Evolutionary conservation across 495 filamentous ascomycete species (phyloP).

Genomic region (Tirmania nivea): DNA sequence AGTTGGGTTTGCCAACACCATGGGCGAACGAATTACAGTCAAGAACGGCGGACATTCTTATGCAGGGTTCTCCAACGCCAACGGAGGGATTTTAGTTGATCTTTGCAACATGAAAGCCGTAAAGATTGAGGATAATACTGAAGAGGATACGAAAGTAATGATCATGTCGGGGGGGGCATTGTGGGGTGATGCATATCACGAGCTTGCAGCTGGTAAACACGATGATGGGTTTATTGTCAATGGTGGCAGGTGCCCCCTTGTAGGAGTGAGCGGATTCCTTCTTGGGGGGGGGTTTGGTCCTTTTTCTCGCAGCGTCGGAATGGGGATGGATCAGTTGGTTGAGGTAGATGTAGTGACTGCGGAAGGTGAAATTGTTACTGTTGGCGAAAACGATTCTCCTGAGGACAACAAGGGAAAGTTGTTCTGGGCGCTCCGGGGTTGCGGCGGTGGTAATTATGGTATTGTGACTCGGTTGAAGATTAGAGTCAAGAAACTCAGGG

Average conservation of each 20-base stretch:
- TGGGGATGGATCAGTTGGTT: slow-evolving; percentile 18
- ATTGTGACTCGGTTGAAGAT: slow-evolving; percentile 6
- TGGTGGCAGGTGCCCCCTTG: slow-evolving; percentile 2
- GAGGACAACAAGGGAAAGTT: slow-evolving; percentile 24
- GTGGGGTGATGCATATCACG: background rate
- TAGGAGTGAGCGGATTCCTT: slow-evolving; percentile 7
- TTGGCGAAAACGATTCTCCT: slow-evolving; percentile 18
- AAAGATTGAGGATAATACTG: background rate
- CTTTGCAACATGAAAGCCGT: background rate
- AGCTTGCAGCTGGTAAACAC: background rate
- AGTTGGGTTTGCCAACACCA: too few species aligned
- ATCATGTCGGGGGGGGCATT: background rate
- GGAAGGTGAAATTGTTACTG: slow-evolving; percentile 5
- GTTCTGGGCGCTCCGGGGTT: slow-evolving; percentile 28
- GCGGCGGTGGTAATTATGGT: slow-evolving; percentile 20
- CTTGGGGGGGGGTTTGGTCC: background rate
- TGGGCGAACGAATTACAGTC: too few species aligned
- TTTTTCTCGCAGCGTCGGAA: background rate
- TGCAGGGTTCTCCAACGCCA: background rate
- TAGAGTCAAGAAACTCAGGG: background rate
- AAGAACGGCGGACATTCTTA: background rate
- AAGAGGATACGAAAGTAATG: background rate
- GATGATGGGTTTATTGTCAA: background rate
- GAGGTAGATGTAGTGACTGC: slow-evolving; percentile 26
- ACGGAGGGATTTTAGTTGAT: background rate